Evolutionary conservation across 2,329 filamentous ascomycete genomes (phyloP), one percentile per base, ranked within the genome.

Genomic region (Paracamarosporium sp.): DNA sequence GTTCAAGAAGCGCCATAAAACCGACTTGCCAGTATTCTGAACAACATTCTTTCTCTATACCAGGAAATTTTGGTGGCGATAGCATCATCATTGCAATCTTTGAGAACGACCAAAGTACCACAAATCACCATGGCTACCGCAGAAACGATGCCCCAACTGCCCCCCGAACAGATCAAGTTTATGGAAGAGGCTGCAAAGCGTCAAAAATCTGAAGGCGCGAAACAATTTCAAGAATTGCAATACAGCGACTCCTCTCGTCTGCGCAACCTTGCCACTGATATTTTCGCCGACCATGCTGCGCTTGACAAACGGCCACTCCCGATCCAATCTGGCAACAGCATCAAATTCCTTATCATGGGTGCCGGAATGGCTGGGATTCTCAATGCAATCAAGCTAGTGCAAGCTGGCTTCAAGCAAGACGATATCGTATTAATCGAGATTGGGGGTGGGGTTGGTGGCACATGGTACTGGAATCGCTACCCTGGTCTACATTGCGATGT

Each of bases 401-500:
- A 78, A 55, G 61, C 70, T 3, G 74, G 75, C 5, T 65, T 75
- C 59, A 55, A 38, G 12, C 51, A 62, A n/a, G 57, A 71, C 2
- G 70, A 79, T 44, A 70, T 80, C 28, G 53, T 70, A 4, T 67
- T 80, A 25, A 60, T 79, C 15, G 79, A 81, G 61, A 80, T 62
- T 4, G 79, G 77, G 11, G 76, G 74, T 9, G 78, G 76, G 1
- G 79, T 80, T 59, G 79, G 80, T 4, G 80, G 80, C 1, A 79
- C 78, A 0, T 81, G 80, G 70, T 81, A 79, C 59, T 81, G 77
- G 75, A 81, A 81, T 50, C 69, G 75, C 8, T 82, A 81, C 56
- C 80, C 81, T 9, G 81, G 81, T 1, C 60, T 80, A 5, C 75
- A 73, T 63, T 88, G 85, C 64, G 86, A 89, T 62, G 72, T 86